Evolutionary conservation across 768 basidiomycete species (phyloP).

Genomic region (Boletus sp.): DNA sequence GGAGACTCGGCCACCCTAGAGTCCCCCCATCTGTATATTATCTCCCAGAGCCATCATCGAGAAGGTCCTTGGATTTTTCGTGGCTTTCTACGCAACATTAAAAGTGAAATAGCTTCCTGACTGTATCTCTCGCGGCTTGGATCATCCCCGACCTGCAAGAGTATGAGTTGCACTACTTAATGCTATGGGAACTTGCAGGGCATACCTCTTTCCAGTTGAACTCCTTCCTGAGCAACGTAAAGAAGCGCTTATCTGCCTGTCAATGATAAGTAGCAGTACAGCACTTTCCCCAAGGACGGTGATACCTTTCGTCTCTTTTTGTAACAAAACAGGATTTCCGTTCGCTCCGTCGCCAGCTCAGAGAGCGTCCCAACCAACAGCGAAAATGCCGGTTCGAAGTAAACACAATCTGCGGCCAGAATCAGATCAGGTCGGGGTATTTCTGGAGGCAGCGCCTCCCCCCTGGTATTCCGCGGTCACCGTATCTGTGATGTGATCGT

Average conservation of each 20-base stretch:
- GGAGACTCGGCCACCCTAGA: neutral
- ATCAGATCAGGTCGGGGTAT: slow-evolving; percentile 63
- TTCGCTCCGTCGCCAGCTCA: slow-evolving; percentile 52
- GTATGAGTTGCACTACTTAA: slow-evolving; percentile 1
- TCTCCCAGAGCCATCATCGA: neutral
- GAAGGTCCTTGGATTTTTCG: neutral
- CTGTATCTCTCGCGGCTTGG: slow-evolving; percentile 55
- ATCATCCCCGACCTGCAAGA: slow-evolving; percentile 58
- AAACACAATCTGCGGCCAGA: slow-evolving; percentile 92
- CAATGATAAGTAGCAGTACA: slow-evolving; percentile 1
- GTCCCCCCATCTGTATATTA: neutral
- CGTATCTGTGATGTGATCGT: neutral
- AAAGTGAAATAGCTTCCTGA: slow-evolving; percentile 65
- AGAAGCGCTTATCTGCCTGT: slow-evolving; percentile 89
- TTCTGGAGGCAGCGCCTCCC: slow-evolving; percentile 47
- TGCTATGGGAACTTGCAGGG: neutral
- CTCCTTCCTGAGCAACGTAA: slow-evolving; percentile 70
- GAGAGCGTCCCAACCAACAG: slow-evolving; percentile 78
- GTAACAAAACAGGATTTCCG: slow-evolving; percentile 87
- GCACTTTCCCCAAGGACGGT: neutral
- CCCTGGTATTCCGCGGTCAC: slow-evolving; percentile 49
- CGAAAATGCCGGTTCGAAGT: slow-evolving; percentile 92
- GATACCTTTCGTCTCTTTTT: slow-evolving; percentile 87
- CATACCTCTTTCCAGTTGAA: slow-evolving; percentile 71
- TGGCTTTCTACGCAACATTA: slow-evolving; percentile 36